Conservation (phyloP, 305 asterid species). For the Fraxinus baroniana region DNA sequence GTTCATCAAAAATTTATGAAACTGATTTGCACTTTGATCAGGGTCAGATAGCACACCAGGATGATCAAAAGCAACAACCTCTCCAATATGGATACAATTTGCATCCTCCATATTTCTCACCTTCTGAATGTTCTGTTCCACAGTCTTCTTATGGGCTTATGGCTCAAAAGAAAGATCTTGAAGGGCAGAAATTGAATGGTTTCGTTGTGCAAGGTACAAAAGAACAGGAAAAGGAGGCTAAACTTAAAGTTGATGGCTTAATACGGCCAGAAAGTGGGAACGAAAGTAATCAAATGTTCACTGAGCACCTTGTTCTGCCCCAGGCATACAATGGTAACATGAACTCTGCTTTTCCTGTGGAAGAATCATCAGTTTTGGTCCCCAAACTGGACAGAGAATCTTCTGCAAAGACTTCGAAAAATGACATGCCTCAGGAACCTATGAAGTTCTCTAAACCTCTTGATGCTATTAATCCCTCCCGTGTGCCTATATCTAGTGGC, state of each 20-base stretch:
- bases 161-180: conserved; percentile 41
- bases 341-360: conserved; percentile 35
- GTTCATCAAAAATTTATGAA: conserved; percentile 33
- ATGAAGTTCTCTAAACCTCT: conserved; percentile 35
- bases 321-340: conserved; percentile 28
- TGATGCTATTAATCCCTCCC: conserved; percentile 38
- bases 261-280: conserved; percentile 30
- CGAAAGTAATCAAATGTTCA: conserved; percentile 26
- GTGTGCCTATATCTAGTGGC: conserved; percentile 33
- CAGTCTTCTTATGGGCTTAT: conserved; percentile 29
- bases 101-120: conserved; percentile 30
- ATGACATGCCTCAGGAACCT: conserved; percentile 37
- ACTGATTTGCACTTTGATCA: conserved; percentile 32
- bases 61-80: conserved; percentile 35
- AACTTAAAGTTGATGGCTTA: conserved; percentile 32
- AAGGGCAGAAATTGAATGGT: conserved; percentile 30
- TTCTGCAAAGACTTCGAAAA: conserved; percentile 34
- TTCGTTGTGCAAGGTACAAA: conserved; percentile 28
- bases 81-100: conserved; percentile 37
- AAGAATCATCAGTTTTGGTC: conserved; percentile 31
- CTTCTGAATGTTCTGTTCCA: conserved; percentile 38
- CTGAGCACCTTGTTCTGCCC: conserved; percentile 28
- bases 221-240: conserved; percentile 39
- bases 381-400: conserved; percentile 38
- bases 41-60: conserved; percentile 32